These are phyloP conservation scores for Leptosphaerulina australis DNA, from an alignment of 2,329 filamentous ascomycete species.

Conservation along the genomic window DNA sequence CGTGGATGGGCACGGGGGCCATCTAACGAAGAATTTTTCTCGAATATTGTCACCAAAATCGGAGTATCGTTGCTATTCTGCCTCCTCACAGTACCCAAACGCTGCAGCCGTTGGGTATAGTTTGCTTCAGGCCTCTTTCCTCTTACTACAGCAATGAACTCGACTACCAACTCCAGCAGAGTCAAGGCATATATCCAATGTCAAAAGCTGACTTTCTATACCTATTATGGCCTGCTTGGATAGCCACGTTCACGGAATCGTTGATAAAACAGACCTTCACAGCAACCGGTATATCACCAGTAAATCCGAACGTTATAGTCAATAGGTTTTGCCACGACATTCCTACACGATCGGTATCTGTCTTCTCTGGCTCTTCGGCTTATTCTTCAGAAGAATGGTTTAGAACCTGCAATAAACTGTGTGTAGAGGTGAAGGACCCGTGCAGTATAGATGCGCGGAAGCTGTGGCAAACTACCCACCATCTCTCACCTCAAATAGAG, in stretches of 20 bases:
- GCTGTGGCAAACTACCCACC: background rate
- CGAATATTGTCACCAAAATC: conserved; percentile 40
- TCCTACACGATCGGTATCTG: background rate
- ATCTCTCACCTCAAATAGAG: background rate
- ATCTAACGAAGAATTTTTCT: conserved; percentile 46
- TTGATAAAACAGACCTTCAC: background rate
- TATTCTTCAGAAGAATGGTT: background rate
- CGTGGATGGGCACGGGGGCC: conserved; percentile 19
- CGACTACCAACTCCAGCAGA: background rate
- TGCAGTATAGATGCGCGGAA: background rate
- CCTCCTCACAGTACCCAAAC: too few relatives aligned
- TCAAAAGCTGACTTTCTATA: background rate
- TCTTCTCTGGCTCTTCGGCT: background rate
- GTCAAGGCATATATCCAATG: background rate
- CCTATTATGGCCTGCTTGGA: conserved; percentile 2
- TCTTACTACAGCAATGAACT: background rate
- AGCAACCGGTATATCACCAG: background rate
- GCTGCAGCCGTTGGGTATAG: background rate
- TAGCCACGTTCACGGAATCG: background rate
- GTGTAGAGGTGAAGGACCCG: background rate
- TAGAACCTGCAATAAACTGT: background rate
- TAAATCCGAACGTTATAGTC: background rate
- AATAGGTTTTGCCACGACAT: background rate
- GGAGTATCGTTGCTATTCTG: conserved; percentile 30
- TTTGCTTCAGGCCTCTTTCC: conserved; percentile 2